Base-by-base conservation (phyloP, 2,329 filamentous ascomycete genomes). In the Diaporthe australafricana region DNA sequence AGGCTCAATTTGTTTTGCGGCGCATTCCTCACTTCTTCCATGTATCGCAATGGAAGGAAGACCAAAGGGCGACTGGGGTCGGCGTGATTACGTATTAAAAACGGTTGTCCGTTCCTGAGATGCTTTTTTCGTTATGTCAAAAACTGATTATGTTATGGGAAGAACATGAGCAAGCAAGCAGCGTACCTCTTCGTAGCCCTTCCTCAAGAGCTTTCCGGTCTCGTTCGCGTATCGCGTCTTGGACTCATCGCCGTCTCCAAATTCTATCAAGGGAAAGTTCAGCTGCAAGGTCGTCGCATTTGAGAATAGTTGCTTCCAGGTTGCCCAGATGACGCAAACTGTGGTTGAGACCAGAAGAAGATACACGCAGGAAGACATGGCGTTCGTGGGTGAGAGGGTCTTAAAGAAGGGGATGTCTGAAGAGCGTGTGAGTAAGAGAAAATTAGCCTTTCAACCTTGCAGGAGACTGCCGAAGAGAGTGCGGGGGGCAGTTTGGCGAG, bases 21-120 rank as follows among this genome's bases (percentile, higher is more conserved):
- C 42, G 53, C 67, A 14, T 60, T 69, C 16, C 53, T 69, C 12
- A 60, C 53, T 42, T 69, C 67, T n/a, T 69, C 67, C 35, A 69
- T 55, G 25, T 69, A 47, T 8, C 25, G 27, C 3, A 57, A 14
- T 2, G 67, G 42, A 11, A 69, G 32, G 20, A 69, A 57, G 3
- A 60, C 67, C 1, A 60, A n/a, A 8, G 67, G 67, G 22, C 42
- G 67, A 30, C 27, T 42, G 17, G 25, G 25, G n/a, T 69, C 32
- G 5, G 40, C 50, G 25, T 17, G 27, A 38, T 69, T 69, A 17
- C 53, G 38, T 5, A 69, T 38, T 17, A 2, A 14, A 57, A 69
- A 60, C 6, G 52, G 42, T 9, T 69, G 52, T n/a, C 52, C 52
- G 20, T 50, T 32, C 17, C 60, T 69, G 27, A 52, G n/a, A 27